Base-by-base conservation (phyloP, 2,329 filamentous ascomycete genomes). In the Alternaria longipes region DNA sequence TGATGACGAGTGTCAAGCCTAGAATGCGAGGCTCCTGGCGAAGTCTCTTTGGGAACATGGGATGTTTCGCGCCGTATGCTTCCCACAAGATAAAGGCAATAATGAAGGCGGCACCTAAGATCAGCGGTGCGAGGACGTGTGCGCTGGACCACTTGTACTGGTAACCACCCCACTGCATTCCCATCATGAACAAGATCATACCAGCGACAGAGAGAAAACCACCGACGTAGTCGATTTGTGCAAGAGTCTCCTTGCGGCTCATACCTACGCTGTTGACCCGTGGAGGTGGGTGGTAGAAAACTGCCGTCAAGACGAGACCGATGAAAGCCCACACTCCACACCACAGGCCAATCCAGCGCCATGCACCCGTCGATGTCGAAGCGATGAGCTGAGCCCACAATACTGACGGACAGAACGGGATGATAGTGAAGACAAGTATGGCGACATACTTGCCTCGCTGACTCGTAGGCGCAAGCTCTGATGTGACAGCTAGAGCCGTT, bases 401-500 rank as follows among this genome's bases (percentile, higher is more conserved):
- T 0, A 88, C 87, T 1, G 86, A 86, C 0, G 88, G 87, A 54
- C 84, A 84, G 72, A 89, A 89, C 0, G 87, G 87, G 4, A 88
- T 67, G 60, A 90, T 87, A 54, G 85, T 87, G 69, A 89, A 85
- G 51, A 89, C 83, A 16, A 90, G 75, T 2, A 83, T 74, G 5
- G 86, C 85, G 32, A 89, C 85, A 70, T 90, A 90, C 70, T 84
- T 84, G 12, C 87, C 89, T 46, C 89, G 84, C 77, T 90, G 87
- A 5, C 83, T 80, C 6, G 86, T 87, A 2, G 89, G 89, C 1
- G 87, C 89, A 64, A 91, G 83, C 72, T 91, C 89, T 2, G 88
- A 86, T 1, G 88, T 89, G 24, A 85, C 89, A 40, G 89, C 89
- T 20, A 91, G 78, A 8, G 89, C 88, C 5, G 88, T 91, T 41